Conservation (phyloP, 176 grass and related monocot genomes). For the Oryza officinalis region DNA sequence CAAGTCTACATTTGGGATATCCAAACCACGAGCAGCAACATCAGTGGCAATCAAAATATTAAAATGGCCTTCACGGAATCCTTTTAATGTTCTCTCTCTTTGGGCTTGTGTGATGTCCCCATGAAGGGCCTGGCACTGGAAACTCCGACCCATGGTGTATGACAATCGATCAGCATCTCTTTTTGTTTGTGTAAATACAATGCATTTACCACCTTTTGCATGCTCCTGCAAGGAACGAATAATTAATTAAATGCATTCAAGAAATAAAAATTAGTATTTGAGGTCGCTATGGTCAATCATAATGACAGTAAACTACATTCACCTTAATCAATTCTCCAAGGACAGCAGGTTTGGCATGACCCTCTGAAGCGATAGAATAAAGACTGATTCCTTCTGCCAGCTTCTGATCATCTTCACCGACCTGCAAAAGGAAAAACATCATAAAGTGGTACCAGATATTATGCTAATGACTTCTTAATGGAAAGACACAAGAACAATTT, state of each 20-base stretch:
- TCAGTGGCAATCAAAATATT: constrained; percentile 91
- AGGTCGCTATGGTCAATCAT: background rate
- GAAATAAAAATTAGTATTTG: background rate
- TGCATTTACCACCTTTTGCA: constrained; percentile 93
- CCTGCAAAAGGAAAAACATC: constrained; percentile 43
- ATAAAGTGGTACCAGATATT: background rate
- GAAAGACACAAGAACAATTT: background rate
- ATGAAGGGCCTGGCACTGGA: constrained; percentile 83
- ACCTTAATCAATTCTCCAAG: constrained; percentile 82
- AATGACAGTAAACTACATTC: background rate
- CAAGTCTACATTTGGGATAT: constrained; percentile 99
- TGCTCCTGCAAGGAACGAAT: constrained; percentile 57
- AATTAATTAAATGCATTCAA: background rate
- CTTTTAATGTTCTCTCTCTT: constrained; percentile 80
- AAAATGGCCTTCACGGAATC: constrained; percentile 84
- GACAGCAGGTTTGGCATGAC: constrained; percentile 68
- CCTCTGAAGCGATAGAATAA: constrained; percentile 62
- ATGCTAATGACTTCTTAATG: background rate
- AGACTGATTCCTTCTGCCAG: constrained; percentile 91
- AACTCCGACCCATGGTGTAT: constrained; percentile 61
- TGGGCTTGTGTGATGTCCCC: constrained; percentile 84
- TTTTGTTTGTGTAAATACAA: constrained; percentile 97
- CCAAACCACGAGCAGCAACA: constrained; percentile 93
- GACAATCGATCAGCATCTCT: constrained; percentile 76
- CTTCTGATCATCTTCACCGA: constrained; percentile 98